Conservation (phyloP, 2,329 filamentous ascomycete species). For the Dendryphion nanum region DNA sequence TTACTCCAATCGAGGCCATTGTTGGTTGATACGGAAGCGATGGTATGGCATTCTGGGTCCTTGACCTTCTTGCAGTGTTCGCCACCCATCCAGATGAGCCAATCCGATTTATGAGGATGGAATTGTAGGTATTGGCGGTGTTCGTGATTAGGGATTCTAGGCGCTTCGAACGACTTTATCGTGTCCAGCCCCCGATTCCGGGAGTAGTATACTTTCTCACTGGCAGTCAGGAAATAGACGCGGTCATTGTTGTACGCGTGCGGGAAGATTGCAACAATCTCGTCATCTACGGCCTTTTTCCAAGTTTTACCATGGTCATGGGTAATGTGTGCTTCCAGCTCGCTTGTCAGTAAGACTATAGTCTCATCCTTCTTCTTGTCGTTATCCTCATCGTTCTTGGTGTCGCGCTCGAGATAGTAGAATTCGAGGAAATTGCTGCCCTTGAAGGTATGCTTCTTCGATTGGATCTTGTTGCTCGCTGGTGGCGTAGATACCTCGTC, state of each 20-base stretch:
- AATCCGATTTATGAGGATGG: constrained; percentile 77
- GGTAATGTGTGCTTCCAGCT: constrained; percentile 68
- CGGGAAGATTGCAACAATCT: constrained; percentile 69
- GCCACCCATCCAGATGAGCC: constrained; percentile 84
- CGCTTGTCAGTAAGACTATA: constrained; percentile 59
- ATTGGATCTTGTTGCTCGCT: constrained; percentile 65
- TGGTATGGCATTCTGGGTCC: constrained; percentile 61
- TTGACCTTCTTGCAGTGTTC: constrained; percentile 62
- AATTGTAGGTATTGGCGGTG: constrained; percentile 65
- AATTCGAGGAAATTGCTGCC: constrained; percentile 56
- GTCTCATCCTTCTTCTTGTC: constrained; percentile 74
- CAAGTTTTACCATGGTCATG: constrained; percentile 88
- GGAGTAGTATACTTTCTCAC: constrained; percentile 73
- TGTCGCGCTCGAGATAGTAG: constrained; percentile 75
- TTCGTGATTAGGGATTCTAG: constrained; percentile 56
- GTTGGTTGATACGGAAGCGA: constrained; percentile 75
- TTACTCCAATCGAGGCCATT: constrained; percentile 76
- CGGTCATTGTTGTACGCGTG: constrained; percentile 80
- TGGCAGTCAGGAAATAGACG: constrained; percentile 78
- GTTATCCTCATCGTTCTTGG: constrained; percentile 66
- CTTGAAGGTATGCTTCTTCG: constrained; percentile 62
- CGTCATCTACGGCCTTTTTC: constrained; percentile 69
- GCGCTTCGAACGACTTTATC: constrained; percentile 72
- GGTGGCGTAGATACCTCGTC: constrained; percentile 55
- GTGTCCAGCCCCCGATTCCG: constrained; percentile 68